Evolutionary conservation across 768 basidiomycete genomes (phyloP).

Genomic region (Lactarius pseudohatsudake): DNA sequence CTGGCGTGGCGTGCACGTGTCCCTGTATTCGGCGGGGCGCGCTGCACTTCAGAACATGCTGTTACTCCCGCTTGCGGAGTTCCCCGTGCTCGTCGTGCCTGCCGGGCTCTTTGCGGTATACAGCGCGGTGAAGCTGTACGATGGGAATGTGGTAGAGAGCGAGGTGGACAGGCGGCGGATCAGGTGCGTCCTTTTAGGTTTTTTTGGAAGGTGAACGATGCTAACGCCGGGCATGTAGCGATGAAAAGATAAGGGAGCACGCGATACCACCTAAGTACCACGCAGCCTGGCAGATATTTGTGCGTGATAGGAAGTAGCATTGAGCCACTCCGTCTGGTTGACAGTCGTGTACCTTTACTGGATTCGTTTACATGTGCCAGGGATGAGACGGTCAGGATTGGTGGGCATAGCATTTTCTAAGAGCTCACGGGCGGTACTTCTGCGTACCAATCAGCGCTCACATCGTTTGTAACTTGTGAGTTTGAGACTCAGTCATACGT

Average conservation of each 20-base stretch:
- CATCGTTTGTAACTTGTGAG: neutral
- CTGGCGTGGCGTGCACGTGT: slow-evolving; percentile 29
- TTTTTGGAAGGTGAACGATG: slow-evolving; percentile 3
- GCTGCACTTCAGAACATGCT: slow-evolving; percentile 29
- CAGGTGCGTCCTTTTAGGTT: slow-evolving; percentile 13
- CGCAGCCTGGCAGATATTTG: slow-evolving; percentile 22
- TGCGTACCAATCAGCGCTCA: neutral
- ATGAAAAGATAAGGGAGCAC: slow-evolving; percentile 26
- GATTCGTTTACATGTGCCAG: no score
- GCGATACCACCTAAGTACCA: slow-evolving; percentile 21
- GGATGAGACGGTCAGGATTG: neutral
- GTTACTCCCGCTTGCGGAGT: slow-evolving; percentile 25
- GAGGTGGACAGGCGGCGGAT: slow-evolving; percentile 23
- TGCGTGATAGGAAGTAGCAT: neutral
- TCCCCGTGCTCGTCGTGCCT: slow-evolving; percentile 26
- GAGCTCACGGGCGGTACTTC: neutral
- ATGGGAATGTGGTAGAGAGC: slow-evolving; percentile 21
- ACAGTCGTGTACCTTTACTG: neutral
- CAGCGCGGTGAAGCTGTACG: slow-evolving; percentile 26
- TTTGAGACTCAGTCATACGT: neutral
- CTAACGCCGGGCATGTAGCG: slow-evolving; percentile 12
- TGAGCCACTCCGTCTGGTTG: neutral
- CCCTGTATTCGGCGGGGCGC: slow-evolving; percentile 24
- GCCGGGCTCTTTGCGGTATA: slow-evolving; percentile 29
- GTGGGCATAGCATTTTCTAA: neutral